Conservation (phyloP, 306 rosid species). For the Dryas octopetala region DNA sequence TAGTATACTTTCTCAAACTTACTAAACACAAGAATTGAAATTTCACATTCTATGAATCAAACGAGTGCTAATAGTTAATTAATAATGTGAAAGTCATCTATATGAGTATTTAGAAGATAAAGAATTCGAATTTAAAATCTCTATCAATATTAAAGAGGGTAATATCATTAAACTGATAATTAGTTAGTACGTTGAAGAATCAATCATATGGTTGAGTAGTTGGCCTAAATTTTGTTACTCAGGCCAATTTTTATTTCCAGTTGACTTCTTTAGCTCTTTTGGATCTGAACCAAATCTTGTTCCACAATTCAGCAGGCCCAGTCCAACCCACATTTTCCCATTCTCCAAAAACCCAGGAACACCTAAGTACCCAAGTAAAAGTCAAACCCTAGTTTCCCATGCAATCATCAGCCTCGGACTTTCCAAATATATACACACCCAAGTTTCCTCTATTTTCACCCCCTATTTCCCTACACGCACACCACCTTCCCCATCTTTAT, state of each 20-base stretch:
- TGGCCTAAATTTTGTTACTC: not conserved
- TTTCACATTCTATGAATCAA: too few species aligned
- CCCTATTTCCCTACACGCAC: not conserved
- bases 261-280: not conserved
- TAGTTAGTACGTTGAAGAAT: too few species aligned
- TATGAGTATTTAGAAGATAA: too few species aligned
- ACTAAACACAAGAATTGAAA: too few species aligned
- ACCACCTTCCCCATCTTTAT: not conserved
- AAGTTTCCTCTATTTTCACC: not conserved
- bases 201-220: not conserved
- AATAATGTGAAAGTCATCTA: too few species aligned
- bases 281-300: not conserved
- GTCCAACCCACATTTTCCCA: not conserved
- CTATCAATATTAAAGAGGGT: too few species aligned
- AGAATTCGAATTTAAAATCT: too few species aligned
- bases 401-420: not conserved
- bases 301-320: not conserved
- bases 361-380: not conserved
- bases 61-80: too few species aligned
- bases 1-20: too few species aligned
- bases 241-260: too few species aligned
- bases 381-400: not conserved
- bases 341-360: not conserved
- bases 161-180: too few species aligned
- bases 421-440: not conserved